phyloP scores from a whole-genome alignment of 768 basidiomycete genomes.

The Kwoniella sp. region DNA sequence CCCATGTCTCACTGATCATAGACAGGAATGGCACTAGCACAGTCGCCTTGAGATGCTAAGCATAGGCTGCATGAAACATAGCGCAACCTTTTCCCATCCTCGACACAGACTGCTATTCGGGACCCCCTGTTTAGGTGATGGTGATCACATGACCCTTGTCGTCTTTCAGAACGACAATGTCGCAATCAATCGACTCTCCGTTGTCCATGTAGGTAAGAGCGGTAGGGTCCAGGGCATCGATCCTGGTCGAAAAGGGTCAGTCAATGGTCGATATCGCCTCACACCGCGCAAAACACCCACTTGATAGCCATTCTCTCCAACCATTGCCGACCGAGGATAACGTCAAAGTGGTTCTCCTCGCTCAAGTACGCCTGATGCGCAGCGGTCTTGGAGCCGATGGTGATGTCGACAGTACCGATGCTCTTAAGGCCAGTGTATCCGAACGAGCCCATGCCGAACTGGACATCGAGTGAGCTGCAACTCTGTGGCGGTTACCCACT shows the following conservation, averaged over 20 bases:
- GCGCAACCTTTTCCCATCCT: no score
- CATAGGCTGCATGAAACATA: no score
- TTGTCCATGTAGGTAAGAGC: slow-evolving; percentile 87
- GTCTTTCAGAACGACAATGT: slow-evolving; percentile 82
- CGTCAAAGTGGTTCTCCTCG: slow-evolving; percentile 93
- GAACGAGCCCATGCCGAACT: slow-evolving; percentile 75
- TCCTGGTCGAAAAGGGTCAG: slow-evolving; percentile 48
- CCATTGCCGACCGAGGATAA: slow-evolving; percentile 80
- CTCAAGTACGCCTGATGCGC: slow-evolving; percentile 70
- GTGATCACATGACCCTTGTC: slow-evolving; percentile 85
- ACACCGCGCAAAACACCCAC: slow-evolving; percentile 23
- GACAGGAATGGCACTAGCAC: no score
- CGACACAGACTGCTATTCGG: no score
- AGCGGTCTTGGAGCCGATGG: slow-evolving; percentile 52
- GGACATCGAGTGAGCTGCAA: neutral
- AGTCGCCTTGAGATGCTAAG: no score
- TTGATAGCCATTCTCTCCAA: slow-evolving; percentile 65
- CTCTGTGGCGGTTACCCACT: neutral
- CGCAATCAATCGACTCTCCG: slow-evolving; percentile 85
- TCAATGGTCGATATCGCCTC: neutral
- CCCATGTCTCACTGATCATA: no score
- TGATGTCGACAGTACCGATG: slow-evolving; percentile 83
- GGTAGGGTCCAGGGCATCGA: slow-evolving; percentile 77
- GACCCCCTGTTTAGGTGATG: slow-evolving; percentile 76
- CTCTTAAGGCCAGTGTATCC: slow-evolving; percentile 72